Conservation (phyloP, 306 rosid genomes). For the Begonia loranthoides region DNA sequence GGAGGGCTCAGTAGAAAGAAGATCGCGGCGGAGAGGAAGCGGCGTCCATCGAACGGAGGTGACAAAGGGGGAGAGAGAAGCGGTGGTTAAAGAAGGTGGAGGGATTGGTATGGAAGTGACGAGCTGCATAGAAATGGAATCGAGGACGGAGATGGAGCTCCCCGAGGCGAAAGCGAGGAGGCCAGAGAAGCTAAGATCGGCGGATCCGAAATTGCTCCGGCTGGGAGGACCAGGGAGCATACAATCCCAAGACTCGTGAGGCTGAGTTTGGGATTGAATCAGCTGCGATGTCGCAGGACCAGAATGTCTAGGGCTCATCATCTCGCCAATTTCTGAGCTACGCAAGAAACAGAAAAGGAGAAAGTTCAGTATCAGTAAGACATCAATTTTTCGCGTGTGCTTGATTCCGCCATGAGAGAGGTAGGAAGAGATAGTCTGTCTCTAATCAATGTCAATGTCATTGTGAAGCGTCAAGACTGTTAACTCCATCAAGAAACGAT, state of each 20-base stretch:
- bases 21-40: slow-evolving; percentile 60
- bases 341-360: no score
- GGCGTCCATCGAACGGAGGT: slow-evolving; percentile 90
- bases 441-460: no score
- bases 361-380: no score
- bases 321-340: background rate
- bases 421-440: no score
- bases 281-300: background rate
- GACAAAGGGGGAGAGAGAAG: slow-evolving; percentile 62
- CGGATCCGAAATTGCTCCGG: slow-evolving; percentile 88
- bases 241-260: slow-evolving; percentile 54
- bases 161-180: slow-evolving; percentile 86
- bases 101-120: slow-evolving; percentile 63
- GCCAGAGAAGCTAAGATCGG: slow-evolving; percentile 62
- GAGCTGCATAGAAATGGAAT: slow-evolving; percentile 71
- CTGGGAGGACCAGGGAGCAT: slow-evolving; percentile 92
- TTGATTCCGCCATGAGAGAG: no score
- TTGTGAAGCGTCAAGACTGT: no score
- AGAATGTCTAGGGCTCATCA: slow-evolving; percentile 10
- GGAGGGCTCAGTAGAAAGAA: slow-evolving; percentile 75
- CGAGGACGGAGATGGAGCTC: slow-evolving; percentile 74
- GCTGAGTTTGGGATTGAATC: slow-evolving; percentile 3
- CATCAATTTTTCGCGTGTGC: no score
- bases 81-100: slow-evolving; percentile 28
- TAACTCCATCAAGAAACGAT: no score